These are phyloP conservation scores for Flaveria brownii DNA, from an alignment of 129 eudicot genomes.

Conservation along the genomic window DNA sequence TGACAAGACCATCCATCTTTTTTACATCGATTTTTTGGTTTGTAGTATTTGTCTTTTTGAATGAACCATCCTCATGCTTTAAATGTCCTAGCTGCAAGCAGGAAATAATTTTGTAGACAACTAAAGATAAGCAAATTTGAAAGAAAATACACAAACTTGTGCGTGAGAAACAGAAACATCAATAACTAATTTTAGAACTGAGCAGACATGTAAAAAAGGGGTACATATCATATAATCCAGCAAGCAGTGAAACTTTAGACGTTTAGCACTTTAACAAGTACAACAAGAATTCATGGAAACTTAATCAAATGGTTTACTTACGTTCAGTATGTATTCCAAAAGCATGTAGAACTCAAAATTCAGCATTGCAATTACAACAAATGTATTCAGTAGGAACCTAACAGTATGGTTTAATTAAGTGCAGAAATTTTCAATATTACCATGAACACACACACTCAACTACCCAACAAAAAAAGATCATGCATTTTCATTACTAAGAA, in stretches of 20 bases:
- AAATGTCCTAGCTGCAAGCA: constrained; percentile 43
- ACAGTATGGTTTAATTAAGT: constrained; percentile 8
- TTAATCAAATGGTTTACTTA: constrained; percentile 4
- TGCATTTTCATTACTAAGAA: background rate
- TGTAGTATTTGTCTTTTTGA: constrained; percentile 34
- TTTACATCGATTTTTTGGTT: constrained; percentile 31
- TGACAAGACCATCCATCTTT: constrained; percentile 32
- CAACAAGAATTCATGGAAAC: background rate
- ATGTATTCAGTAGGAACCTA: background rate
- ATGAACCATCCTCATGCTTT: constrained; percentile 39
- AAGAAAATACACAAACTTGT: background rate
- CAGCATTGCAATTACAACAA: constrained; percentile 13
- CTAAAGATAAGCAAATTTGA: constrained; percentile 6
- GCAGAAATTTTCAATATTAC: background rate
- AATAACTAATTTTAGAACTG: background rate
- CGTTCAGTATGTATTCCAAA: background rate
- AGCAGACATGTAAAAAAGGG: constrained; percentile 3
- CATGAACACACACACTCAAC: constrained; percentile 3
- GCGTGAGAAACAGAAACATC: constrained; percentile 6
- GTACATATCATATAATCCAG: background rate
- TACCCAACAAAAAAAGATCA: background rate
- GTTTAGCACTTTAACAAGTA: constrained; percentile 6
- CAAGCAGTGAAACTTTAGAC: constrained; percentile 6
- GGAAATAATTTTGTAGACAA: constrained; percentile 18
- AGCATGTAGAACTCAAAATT: background rate